Evolutionary conservation across 2,329 filamentous ascomycete species (phyloP).

Genomic region (Phialophora expanda): DNA sequence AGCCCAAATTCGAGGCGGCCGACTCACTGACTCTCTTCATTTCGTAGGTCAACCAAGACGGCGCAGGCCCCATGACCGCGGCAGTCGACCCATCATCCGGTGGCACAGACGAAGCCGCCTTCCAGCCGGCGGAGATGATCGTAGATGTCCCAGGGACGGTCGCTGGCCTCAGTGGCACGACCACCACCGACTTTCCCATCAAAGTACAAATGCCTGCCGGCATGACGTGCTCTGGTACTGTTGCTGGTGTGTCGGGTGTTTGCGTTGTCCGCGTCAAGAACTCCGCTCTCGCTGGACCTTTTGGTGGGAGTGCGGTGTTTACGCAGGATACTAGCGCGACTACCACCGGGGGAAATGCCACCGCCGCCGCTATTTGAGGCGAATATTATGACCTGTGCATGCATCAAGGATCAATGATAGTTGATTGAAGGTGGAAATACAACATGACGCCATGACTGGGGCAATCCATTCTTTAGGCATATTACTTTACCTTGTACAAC

Average conservation of each 20-base stretch:
- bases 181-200: constrained; percentile 68
- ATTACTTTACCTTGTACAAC: neutral
- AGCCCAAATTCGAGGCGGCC: neutral
- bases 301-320: neutral
- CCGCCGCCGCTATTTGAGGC: neutral
- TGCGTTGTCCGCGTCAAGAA: constrained; percentile 71
- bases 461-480: neutral
- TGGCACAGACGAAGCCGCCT: constrained; percentile 65
- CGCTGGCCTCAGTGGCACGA: constrained; percentile 63
- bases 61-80: constrained; percentile 67
- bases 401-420: neutral
- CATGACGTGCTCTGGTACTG: constrained; percentile 68
- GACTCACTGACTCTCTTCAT: neutral
- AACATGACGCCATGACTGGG: neutral
- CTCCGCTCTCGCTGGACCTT: constrained; percentile 35
- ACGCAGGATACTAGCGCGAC: neutral
- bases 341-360: neutral
- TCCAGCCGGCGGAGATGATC: constrained; percentile 64
- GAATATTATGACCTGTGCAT: neutral
- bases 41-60: constrained; percentile 67
- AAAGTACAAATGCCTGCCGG: constrained; percentile 69
- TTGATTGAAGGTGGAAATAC: neutral
- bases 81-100: constrained; percentile 67
- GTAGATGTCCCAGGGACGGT: constrained; percentile 65
- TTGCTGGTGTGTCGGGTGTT: constrained; percentile 65